Evolutionary conservation across 1,284 basidiomycete species (phyloP).

Genomic region (Pholiota adiposa): DNA sequence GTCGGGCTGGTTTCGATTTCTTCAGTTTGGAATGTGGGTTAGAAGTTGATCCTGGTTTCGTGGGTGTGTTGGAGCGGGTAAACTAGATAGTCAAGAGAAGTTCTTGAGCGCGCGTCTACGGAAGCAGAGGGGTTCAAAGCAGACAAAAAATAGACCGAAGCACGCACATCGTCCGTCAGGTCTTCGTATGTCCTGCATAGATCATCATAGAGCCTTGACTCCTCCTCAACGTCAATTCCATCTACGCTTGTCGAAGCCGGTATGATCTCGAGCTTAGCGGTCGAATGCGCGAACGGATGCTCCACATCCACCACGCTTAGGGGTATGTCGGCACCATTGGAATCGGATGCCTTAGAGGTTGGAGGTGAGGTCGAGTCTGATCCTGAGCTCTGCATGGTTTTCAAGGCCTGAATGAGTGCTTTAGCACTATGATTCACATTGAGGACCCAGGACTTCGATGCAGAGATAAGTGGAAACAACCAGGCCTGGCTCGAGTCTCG

Average conservation of each 20-base stretch:
- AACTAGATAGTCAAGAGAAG: conserved; percentile 8
- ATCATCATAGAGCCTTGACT: conserved; percentile 44
- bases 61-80: conserved; percentile 8
- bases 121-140: not conserved
- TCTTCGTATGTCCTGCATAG: conserved; percentile 33
- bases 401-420: not conserved
- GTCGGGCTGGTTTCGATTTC: conserved; percentile 4
- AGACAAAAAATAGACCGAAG: conserved; percentile 1
- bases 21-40: conserved; percentile 1
- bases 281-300: conserved; percentile 38
- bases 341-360: not conserved
- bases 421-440: not conserved
- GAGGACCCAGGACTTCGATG: too few relatives aligned
- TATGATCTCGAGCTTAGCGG: conserved; percentile 36
- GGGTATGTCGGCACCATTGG: not conserved
- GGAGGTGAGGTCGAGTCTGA: not conserved
- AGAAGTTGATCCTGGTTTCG: not conserved
- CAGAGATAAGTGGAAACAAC: too few relatives aligned
- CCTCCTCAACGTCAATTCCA: conserved; percentile 47
- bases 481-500: too few relatives aligned
- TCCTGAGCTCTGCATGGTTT: not conserved
- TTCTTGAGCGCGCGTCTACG: not conserved
- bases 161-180: conserved; percentile 22
- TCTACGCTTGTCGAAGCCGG: conserved; percentile 22
- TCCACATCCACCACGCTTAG: not conserved